phyloP scores from a whole-genome alignment of 768 basidiomycete species.

The Amanita muscaria region DNA sequence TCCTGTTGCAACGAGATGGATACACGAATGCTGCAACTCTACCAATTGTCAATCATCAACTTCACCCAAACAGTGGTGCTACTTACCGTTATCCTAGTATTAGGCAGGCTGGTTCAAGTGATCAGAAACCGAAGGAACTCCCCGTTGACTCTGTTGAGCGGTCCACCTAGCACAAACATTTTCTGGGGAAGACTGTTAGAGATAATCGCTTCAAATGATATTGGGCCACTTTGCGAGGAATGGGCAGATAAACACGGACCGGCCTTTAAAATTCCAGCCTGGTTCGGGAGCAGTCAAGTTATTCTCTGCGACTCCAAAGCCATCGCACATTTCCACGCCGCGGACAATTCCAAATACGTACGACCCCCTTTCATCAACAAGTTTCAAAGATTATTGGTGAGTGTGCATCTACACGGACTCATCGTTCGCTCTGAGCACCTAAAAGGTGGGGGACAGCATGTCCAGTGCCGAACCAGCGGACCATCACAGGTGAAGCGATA shows the following conservation, averaged over 20 bases:
- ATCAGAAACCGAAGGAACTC: too few species aligned
- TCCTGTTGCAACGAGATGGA: too few species aligned
- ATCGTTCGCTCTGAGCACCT: too few species aligned
- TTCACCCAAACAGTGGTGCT: too few species aligned
- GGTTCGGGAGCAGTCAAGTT: conserved; percentile 26
- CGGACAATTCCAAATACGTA: conserved; percentile 42
- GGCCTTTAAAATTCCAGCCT: conserved; percentile 31
- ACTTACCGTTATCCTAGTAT: too few species aligned
- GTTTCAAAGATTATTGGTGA: conserved; percentile 20
- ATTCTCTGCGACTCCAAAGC: conserved; percentile 42
- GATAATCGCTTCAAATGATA: conserved; percentile 10
- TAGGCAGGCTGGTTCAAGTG: too few species aligned
- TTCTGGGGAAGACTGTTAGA: conserved; percentile 31
- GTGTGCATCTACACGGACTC: conserved; percentile 2
- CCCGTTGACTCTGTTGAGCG: too few species aligned
- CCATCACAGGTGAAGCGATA: too few species aligned
- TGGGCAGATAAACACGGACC: conserved; percentile 43
- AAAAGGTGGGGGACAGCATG: too few species aligned
- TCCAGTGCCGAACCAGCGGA: too few species aligned
- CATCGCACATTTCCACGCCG: conserved; percentile 39
- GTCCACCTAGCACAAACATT: conserved; percentile 33
- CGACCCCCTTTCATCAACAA: conserved; percentile 22
- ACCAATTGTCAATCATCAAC: too few species aligned
- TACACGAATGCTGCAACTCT: too few species aligned
- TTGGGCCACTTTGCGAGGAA: conserved; percentile 13